Conservation (phyloP, 495 filamentous ascomycete species). For the Aspergillus sparsus region DNA sequence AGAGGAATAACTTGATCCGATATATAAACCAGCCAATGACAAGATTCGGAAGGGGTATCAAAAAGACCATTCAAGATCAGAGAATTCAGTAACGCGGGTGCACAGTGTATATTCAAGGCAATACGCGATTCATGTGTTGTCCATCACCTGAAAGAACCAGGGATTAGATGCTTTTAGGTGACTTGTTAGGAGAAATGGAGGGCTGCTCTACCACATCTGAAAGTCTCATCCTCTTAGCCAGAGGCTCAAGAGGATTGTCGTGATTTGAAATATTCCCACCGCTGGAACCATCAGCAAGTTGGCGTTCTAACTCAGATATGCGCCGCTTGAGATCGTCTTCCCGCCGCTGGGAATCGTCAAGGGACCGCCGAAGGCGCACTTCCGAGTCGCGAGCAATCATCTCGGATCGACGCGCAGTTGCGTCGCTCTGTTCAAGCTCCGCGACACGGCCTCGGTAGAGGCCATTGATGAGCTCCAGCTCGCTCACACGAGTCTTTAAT, state of each 20-base stretch:
- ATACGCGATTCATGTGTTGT: slow-evolving; percentile 10
- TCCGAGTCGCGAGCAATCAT: slow-evolving; percentile 60
- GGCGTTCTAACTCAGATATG: slow-evolving; percentile 75
- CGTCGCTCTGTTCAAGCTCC: slow-evolving; percentile 81
- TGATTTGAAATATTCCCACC: slow-evolving; percentile 19
- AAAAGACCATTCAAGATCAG: slow-evolving; percentile 41
- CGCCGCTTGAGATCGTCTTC: slow-evolving; percentile 82
- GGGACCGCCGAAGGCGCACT: slow-evolving; percentile 60
- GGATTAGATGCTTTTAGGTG: slow-evolving; percentile 41
- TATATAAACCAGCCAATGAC: slow-evolving; percentile 40
- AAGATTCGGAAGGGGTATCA: slow-evolving; percentile 49
- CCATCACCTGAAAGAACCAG: slow-evolving; percentile 5
- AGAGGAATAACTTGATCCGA: slow-evolving; percentile 24
- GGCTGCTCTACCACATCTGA: slow-evolving; percentile 50
- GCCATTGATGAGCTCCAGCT: slow-evolving; percentile 94
- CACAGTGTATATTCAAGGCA: slow-evolving; percentile 11
- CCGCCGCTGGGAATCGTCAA: slow-evolving; percentile 73
- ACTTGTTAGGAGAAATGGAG: slow-evolving; percentile 37
- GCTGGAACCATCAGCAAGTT: slow-evolving; percentile 45
- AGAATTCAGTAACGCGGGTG: slow-evolving; percentile 28
- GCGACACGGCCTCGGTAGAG: slow-evolving; percentile 85
- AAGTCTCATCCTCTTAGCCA: slow-evolving; percentile 47
- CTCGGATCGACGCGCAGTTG: slow-evolving; percentile 61
- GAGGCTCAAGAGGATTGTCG: slow-evolving; percentile 44
- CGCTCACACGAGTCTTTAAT: slow-evolving; percentile 85